Conservation (phyloP, 495 filamentous ascomycete species). For the Hypoxylon perforatum region DNA sequence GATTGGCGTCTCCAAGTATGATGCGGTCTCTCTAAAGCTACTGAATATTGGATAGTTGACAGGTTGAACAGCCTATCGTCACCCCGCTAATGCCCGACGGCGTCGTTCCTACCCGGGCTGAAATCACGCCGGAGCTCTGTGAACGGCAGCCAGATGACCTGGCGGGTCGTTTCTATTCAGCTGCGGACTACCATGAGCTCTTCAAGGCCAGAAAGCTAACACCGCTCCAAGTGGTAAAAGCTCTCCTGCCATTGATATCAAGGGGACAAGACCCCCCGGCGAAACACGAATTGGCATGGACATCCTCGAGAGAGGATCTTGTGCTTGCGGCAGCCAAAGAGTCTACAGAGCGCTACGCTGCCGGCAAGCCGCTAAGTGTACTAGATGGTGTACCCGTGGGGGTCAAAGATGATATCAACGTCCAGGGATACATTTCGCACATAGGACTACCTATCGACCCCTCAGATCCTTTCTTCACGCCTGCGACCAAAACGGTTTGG, state of each 20-base stretch:
- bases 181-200: constrained; percentile 78
- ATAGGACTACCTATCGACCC: constrained; percentile 62
- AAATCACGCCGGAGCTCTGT: constrained; percentile 50
- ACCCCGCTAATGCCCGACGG: constrained; percentile 65
- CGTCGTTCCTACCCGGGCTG: constrained; percentile 38
- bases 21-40: neutral
- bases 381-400: constrained; percentile 89
- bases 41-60: constrained; percentile 11
- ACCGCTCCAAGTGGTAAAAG: constrained; percentile 74
- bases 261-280: constrained; percentile 62
- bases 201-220: constrained; percentile 76
- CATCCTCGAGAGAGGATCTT: constrained; percentile 64
- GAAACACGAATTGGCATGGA: constrained; percentile 76
- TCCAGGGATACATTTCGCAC: constrained; percentile 76
- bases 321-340: constrained; percentile 74
- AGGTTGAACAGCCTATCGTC: constrained; percentile 72
- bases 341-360: constrained; percentile 75
- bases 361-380: constrained; percentile 69
- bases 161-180: constrained; percentile 69
- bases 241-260: constrained; percentile 75
- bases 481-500: constrained; percentile 63
- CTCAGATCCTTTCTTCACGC: constrained; percentile 48
- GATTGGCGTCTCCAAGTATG: constrained; percentile 44
- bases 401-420: constrained; percentile 85
- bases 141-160: constrained; percentile 49